Base-by-base conservation (phyloP, 2,329 filamentous ascomycete species). In the Fusarium concolor region DNA sequence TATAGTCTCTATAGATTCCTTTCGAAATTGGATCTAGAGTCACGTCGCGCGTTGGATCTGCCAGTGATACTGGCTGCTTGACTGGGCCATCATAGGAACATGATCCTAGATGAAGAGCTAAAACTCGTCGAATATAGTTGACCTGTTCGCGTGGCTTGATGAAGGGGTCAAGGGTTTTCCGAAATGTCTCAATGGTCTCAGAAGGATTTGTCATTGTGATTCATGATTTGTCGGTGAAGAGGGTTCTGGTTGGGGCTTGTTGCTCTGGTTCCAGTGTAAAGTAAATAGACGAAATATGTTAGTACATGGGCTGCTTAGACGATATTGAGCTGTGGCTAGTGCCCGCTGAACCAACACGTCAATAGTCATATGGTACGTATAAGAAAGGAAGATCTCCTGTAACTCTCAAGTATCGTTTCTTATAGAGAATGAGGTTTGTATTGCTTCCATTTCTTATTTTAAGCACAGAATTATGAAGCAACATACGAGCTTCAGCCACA, bases 61-160 rank as follows among this genome's bases (percentile, higher is more conserved):
- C 73, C 12, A 90, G 81, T 17, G 86, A 83, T 22, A 88, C 75
- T 12, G 84, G 84, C 22, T 78, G 79, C 42, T 76, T 76, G 47
- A 81, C 74, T 28, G 80, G 76, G n/a, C 78, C 80, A 62, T 81
- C 77, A 17, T 81, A 77, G 18, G 85, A 73, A 66, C 80, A 82
- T 22, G 83, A 80, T 28, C 81, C 82, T 6, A 90, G 78, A 66
- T 89, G 83, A 20, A 85, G 80, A 41, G 85, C 82, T 44, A 89
- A 73, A 29, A 88, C 78, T 49, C 84, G 85, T 64, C 86, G 82
- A 56, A 90, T 85, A 45, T 85, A 84, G 35, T 83, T 79, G 47
- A 84, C 81, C 68, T 90, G 86, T 58, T 89, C 86, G 26, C 87
- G 83, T 28, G 85, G 82, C 51, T 85, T 86, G 56, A 89, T 79